These are phyloP conservation scores for Hypoxylon crocopeplum DNA, from an alignment of 495 filamentous ascomycete species.

Conservation along the genomic window DNA sequence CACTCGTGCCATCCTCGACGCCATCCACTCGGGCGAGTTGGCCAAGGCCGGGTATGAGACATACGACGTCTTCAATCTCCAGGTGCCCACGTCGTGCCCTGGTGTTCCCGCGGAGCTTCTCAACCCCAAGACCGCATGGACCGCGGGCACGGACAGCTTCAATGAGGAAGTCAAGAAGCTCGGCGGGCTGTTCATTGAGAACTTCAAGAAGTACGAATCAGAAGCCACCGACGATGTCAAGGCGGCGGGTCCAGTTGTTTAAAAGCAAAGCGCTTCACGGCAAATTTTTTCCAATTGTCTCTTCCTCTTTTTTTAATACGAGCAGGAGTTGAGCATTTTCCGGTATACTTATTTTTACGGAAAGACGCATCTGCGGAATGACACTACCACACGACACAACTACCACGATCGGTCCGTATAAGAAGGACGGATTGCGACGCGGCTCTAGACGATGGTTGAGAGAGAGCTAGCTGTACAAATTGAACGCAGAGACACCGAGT, in stretches of 20 bases:
- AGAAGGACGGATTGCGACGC: background rate
- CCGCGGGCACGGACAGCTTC: slow-evolving; percentile 76
- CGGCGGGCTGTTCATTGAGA: slow-evolving; percentile 85
- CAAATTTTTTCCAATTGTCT: slow-evolving; percentile 3
- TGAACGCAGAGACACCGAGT: slow-evolving; percentile 18
- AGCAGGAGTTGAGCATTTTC: slow-evolving; percentile 21
- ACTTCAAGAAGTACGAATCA: slow-evolving; percentile 94
- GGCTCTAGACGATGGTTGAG: background rate
- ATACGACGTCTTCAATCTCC: slow-evolving; percentile 96
- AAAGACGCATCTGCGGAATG: slow-evolving; percentile 31
- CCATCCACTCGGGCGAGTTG: slow-evolving; percentile 95
- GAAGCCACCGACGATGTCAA: slow-evolving; percentile 86
- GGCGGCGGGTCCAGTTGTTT: slow-evolving; percentile 66
- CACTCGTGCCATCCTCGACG: slow-evolving; percentile 96
- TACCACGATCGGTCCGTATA: slow-evolving; percentile 5
- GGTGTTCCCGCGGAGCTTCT: slow-evolving; percentile 89
- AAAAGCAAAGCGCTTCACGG: slow-evolving; percentile 29
- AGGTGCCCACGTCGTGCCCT: slow-evolving; percentile 84
- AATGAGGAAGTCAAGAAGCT: slow-evolving; percentile 87
- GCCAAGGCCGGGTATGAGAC: slow-evolving; percentile 90
- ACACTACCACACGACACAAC: background rate
- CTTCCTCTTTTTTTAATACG: slow-evolving; percentile 3
- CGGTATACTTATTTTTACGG: slow-evolving; percentile 16
- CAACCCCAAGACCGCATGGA: slow-evolving; percentile 95
- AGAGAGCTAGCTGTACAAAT: slow-evolving; percentile 13